Base-by-base conservation (phyloP, 2,329 filamentous ascomycete species). In the Cercospora sp. region DNA sequence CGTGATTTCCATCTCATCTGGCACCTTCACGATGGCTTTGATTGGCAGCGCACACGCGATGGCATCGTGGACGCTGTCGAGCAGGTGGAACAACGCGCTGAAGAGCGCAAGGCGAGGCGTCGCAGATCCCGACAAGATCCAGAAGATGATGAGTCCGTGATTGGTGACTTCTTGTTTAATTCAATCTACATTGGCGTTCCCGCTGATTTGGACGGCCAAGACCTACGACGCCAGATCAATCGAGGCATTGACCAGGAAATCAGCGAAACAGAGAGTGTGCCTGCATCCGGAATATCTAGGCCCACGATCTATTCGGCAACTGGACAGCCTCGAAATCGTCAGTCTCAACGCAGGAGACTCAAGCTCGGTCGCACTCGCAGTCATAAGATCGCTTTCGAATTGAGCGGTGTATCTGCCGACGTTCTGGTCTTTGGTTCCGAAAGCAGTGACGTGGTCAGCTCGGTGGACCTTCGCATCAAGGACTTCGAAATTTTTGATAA, bases 1-100 rank as follows among this genome's bases (percentile, higher is more conserved):
- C 89, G 92, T 28, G 93, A 97, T 76, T 90, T 97, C 5, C 93
- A 98, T 77, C 83, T 97, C 62, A 97, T 98, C 68, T 99, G 95
- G 95, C 96, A 99, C 76, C 83, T 99, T 1, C 97, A 95, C 79
- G 95, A 99, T 81, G 95, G 95, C 1, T 99, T 97, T 77, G 96
- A 99, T 79, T 99, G 96, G 96, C 87, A 90, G 73, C 87, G 88
- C 53, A 99, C 96, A 0, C 87, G 94, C 53, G 91, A 95, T 70
- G 88, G 90, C 3, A 97, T 99, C 66, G 89, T 89, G 23, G 91
- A 94, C 76, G 93, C 93, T 6, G 93, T 99, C 2, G 89, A 95
- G 67, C 90, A 96, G 63, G 90, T 99, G 1, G 93, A 99, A 79
- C 84, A 85, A 53, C 92, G 90, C 77, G 93, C 93, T 1, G 88